Evolutionary conservation across 2,329 filamentous ascomycete genomes (phyloP).

Genomic region (Sporothrix globosa): DNA sequence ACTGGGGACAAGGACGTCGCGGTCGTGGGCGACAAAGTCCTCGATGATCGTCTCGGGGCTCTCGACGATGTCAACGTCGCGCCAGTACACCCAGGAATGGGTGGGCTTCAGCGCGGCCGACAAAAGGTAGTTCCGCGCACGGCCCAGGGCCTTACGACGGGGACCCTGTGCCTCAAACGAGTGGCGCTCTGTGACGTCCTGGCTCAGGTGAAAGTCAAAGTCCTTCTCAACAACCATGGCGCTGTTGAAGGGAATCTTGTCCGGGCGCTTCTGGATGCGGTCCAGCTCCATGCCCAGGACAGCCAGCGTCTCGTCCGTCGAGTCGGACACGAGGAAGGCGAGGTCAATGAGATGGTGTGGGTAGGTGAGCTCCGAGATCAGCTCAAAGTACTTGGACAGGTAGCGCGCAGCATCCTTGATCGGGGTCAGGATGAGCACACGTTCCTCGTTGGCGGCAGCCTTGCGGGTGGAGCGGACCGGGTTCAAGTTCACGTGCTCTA

Average conservation of each 20-base stretch:
- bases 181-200: constrained; percentile 81
- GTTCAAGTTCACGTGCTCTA: constrained; percentile 83
- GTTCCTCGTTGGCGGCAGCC: constrained; percentile 79
- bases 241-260: constrained; percentile 82
- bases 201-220: constrained; percentile 75
- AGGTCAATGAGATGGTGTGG: constrained; percentile 95
- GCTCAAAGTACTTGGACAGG: constrained; percentile 89
- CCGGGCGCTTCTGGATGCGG: constrained; percentile 78
- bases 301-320: constrained; percentile 87
- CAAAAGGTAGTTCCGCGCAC: constrained; percentile 89
- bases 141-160: constrained; percentile 85
- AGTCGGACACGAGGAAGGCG: constrained; percentile 91
- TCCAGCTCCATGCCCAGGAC: constrained; percentile 82
- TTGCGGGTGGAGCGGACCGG: constrained; percentile 77
- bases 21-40: constrained; percentile 92
- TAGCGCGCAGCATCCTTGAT: constrained; percentile 84
- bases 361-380: constrained; percentile 86
- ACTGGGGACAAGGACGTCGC: constrained; percentile 94
- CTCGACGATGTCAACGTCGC: constrained; percentile 94
- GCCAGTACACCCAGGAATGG: constrained; percentile 98
- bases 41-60: constrained; percentile 86
- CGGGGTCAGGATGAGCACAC: constrained; percentile 88
- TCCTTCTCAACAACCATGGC: constrained; percentile 88
- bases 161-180: constrained; percentile 86
- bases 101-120: constrained; percentile 83